phyloP scores from a whole-genome alignment of 345 rosid genomes.

The Brassica incana region DNA sequence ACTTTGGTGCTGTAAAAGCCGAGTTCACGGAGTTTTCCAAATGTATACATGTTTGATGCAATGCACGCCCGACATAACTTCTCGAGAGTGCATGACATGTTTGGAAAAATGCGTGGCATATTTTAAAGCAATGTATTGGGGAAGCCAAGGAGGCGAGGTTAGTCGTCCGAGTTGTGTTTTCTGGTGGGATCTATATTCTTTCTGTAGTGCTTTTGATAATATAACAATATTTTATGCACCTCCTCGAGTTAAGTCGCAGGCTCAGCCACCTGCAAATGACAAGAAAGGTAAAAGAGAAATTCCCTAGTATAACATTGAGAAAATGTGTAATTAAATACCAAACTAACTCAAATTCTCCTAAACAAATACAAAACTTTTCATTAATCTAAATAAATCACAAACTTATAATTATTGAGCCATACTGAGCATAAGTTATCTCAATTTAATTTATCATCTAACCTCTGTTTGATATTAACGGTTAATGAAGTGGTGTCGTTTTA shows the following conservation, averaged over 20 bases:
- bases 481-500: too few species aligned
- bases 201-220: background rate
- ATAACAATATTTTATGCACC: background rate
- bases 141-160: background rate
- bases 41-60: background rate
- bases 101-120: background rate
- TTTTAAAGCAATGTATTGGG: background rate
- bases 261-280: too few species aligned
- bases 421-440: too few species aligned
- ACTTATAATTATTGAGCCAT: too few species aligned
- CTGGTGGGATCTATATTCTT: background rate
- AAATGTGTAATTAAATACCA: too few species aligned
- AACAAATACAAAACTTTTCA: too few species aligned
- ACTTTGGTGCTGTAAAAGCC: background rate
- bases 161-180: background rate
- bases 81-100: background rate
- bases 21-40: background rate
- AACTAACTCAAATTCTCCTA: too few species aligned
- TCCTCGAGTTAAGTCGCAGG: background rate
- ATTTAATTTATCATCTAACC: too few species aligned
- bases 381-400: too few species aligned
- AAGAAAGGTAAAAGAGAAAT: too few species aligned
- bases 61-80: background rate
- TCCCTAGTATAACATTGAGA: too few species aligned
- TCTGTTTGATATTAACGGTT: too few species aligned